Conservation (phyloP, 148 eudicot genomes). For the Nepenthes gracilis region DNA sequence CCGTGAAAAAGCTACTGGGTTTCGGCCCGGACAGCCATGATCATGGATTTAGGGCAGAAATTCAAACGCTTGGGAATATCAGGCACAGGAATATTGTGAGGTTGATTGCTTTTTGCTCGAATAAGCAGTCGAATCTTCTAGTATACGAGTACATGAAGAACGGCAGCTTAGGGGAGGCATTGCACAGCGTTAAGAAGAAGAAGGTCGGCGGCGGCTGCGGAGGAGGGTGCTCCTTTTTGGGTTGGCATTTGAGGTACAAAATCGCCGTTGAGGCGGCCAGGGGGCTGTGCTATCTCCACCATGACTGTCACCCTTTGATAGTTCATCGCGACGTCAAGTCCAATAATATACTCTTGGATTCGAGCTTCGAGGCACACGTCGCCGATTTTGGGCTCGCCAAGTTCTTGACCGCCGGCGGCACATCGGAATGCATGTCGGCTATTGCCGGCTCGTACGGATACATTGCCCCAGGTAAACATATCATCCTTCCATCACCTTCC, state of each 20-base stretch:
- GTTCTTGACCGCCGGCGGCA: slow-evolving; percentile 65
- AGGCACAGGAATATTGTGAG: slow-evolving; percentile 86
- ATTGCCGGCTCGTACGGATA: slow-evolving; percentile 95
- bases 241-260: slow-evolving; percentile 87
- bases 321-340: slow-evolving; percentile 93
- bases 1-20: slow-evolving; percentile 77
- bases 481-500: neutral
- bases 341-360: slow-evolving; percentile 62
- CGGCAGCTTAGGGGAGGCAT: slow-evolving; percentile 88
- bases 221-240: slow-evolving; percentile 8
- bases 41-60: slow-evolving; percentile 81
- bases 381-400: slow-evolving; percentile 96
- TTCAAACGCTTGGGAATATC: slow-evolving; percentile 78
- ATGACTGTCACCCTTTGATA: slow-evolving; percentile 87
- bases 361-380: slow-evolving; percentile 84
- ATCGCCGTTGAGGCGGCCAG: slow-evolving; percentile 71
- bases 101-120: slow-evolving; percentile 76
- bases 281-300: slow-evolving; percentile 90
- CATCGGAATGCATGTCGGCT: slow-evolving; percentile 84
- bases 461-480: slow-evolving; percentile 79
- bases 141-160: slow-evolving; percentile 96
- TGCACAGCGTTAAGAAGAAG: slow-evolving; percentile 21
- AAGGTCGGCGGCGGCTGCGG: neutral
- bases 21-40: slow-evolving; percentile 58
- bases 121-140: slow-evolving; percentile 59